Base-by-base conservation (phyloP, 257 asterid species). In the Solanum dulcamara region DNA sequence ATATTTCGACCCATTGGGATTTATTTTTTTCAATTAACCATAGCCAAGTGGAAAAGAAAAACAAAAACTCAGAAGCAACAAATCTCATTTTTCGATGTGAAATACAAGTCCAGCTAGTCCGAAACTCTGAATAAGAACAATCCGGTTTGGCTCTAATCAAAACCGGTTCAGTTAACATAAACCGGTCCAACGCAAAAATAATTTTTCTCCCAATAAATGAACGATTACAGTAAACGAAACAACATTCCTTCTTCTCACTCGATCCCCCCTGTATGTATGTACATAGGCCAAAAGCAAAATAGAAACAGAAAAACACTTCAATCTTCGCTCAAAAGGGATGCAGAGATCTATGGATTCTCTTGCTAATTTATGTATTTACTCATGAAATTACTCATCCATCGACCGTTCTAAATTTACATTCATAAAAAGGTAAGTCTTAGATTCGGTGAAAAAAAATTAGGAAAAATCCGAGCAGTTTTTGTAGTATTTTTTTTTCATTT, bases 181-280 rank as follows among this genome's bases (percentile, higher is more conserved):
- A 48, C 81, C 87, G 40, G 80, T 87, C 74, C 53, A 55, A 20
- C 4, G 8, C 46, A 46, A 86, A 44, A 86, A 62, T 10, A 11
- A 20, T 88, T 85, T 42, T 40, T 48, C 26, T 7, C 62, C 89
- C 85, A 62, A 71, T 82, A 44, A 37, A 72, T 28, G 50, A 70
- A 46, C n/a, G n/a, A n/a, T 44, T 37, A 38, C 44, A 70, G 68
- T 71, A 75, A 80, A 70, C 30, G 40, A 55, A 80, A 83, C 64
- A 51, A 84, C 87, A 37, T n/a, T 35, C 46, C 68, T 70, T 59
- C 40, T 84, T 81, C 84, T 86, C 87, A 48, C 22, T 90, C 94
- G 94, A 91, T 90, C 89, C 89, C 84, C 88, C 81, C 84, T 83
- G 59, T 81, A 81, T 24, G 37, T n/a, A n/a, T 62, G 74, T 66